Conservation (phyloP, 192 early-diverging fungal species). For the Coemansia sp. region DNA sequence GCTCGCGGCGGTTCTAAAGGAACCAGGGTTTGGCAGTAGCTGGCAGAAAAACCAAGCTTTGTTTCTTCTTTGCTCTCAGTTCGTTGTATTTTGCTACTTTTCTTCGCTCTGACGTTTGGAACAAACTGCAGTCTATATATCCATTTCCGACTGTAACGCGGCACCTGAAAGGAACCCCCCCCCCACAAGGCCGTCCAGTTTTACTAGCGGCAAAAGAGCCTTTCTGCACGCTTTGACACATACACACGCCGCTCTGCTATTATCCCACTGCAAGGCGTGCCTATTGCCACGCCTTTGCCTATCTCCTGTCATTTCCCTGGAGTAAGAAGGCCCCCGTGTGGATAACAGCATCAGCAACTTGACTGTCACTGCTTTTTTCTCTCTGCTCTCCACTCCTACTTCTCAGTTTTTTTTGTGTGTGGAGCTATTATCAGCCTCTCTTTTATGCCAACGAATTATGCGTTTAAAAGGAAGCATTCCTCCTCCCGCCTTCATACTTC, state of each 20-base stretch:
- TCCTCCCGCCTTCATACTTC: constrained; percentile 2
- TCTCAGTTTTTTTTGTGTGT: neutral
- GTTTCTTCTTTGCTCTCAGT: neutral
- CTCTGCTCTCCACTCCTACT: neutral
- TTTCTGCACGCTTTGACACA: constrained; percentile 12
- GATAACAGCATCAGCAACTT: neutral
- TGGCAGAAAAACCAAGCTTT: neutral
- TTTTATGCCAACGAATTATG: neutral
- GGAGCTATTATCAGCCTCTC: neutral
- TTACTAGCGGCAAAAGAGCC: neutral
- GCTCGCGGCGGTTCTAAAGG: neutral
- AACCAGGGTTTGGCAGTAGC: neutral
- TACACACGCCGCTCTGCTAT: neutral
- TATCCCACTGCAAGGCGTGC: constrained; percentile 2
- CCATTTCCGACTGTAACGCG: neutral
- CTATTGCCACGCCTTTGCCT: neutral
- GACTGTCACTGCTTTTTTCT: constrained; percentile 3
- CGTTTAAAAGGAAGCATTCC: neutral
- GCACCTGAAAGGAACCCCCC: neutral
- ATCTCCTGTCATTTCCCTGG: neutral
- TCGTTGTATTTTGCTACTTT: constrained; percentile 2
- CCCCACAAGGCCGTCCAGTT: neutral
- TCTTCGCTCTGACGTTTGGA: neutral
- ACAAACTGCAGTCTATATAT: neutral
- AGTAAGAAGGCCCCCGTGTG: neutral